Base-by-base conservation (phyloP, 2,329 filamentous ascomycete species). In the Cadophora malorum region DNA sequence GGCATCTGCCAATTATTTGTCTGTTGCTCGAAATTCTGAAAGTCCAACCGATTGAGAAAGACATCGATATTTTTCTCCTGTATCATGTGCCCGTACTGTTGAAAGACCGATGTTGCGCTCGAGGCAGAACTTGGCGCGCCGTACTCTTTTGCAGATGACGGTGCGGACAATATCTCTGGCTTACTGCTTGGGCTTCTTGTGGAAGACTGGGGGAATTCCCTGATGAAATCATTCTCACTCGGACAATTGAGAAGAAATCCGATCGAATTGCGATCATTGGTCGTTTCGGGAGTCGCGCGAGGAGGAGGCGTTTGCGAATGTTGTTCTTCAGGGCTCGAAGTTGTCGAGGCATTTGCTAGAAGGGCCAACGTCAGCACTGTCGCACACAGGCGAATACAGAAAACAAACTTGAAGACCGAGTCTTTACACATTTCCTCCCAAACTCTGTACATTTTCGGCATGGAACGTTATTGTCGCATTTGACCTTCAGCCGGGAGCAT, bases 371-470 rank as follows among this genome's bases (percentile, higher is more conserved):
- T 52, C 49, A 41, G 56, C 45, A 69, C 62, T 28, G 63, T 68
- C 49, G 67, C 25, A n/a, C 45, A 21, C 21, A 41, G 9, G n/a
- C 33, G 19, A 16, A 12, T 21, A 19, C 19, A n/a, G n/a, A 58
- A n/a, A 19, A 70, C 70, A 52, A 47, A 75, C 74, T 71, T 64
- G 68, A 45, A 58, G 70, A 35, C 47, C 75, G 65, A 38, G 67
- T 74, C 67, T 75, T 77, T 47, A 76, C 72, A 67, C 76, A 77
- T 23, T 61, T 70, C 55, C 76, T 70, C 21, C 75, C 76, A 70
- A 77, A 77, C 41, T 78, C 76, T 23, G 67, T 71, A 63, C 76
- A 78, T 66, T 78, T 78, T 35, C 71, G 70, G 65, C 76, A 78
- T 0, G 76, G 76, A 10, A 74, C 70, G 62, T 75, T 71, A 59